A percentile compares a stretch with the other conserved stretches of the same genome.
These are phyloP conservation scores for Chrysoporthe austroafricana DNA, from an alignment of 2,329 filamentous ascomycete species.

Conservation along the genomic window DNA sequence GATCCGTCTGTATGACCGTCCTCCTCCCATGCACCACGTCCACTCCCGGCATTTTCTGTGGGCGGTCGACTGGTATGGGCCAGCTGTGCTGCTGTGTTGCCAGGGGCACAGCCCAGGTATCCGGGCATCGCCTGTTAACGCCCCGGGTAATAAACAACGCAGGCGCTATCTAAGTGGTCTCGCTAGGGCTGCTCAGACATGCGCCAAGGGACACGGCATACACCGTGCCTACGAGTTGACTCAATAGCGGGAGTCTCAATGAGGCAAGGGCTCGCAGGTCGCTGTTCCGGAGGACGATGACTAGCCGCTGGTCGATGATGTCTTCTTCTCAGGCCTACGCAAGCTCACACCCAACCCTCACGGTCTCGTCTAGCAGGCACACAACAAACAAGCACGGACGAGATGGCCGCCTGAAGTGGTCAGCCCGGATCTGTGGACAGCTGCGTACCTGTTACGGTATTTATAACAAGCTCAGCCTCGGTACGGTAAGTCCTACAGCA, in stretches of 20 bases:
- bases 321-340: neutral
- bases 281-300: neutral
- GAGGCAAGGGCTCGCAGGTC: conserved; percentile 1
- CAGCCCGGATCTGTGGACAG: neutral
- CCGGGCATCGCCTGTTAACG: conserved; percentile 10
- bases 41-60: neutral
- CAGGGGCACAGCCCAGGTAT: conserved; percentile 2
- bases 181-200: conserved; percentile 9
- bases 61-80: neutral
- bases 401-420: neutral
- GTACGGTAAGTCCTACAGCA: neutral
- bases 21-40: neutral
- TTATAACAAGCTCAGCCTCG: conserved; percentile 1
- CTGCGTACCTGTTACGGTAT: neutral
- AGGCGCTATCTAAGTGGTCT: conserved; percentile 15
- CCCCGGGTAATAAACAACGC: conserved; percentile 8
- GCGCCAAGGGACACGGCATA: conserved; percentile 3
- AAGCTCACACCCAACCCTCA: neutral
- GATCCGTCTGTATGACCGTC: neutral
- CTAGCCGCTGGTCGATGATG: neutral
- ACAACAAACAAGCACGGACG: conserved; percentile 3
- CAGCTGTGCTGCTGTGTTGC: neutral
- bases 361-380: neutral
- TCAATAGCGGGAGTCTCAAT: conserved; percentile 5
- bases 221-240: neutral